Base-by-base conservation (phyloP, 805 yeast genomes). In the Candida ipomoeae region DNA sequence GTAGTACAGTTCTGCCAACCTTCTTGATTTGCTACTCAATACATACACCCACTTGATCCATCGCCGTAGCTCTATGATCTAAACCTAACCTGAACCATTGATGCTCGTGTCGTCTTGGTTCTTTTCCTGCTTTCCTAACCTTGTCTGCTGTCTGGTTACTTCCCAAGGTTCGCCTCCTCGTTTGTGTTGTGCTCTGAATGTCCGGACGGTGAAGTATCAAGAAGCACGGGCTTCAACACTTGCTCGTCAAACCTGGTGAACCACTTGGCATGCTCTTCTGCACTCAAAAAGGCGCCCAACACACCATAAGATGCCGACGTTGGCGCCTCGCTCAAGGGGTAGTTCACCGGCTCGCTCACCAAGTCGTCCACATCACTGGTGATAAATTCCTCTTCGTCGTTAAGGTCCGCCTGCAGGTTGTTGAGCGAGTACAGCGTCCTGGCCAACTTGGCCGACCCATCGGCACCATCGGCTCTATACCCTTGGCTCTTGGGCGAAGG, bases 161-260 rank as follows among this genome's bases (percentile, higher is more conserved):
- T 26, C 29, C 55, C 55, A 15, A 47, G 34, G 43, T 46, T 34
- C 6, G 51, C 40, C 38, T 52, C 55, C 31, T 52, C 55, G 29
- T 52, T 52, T 13, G 47, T 23, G 48, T 26, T 32, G 17, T 23
- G 32, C 13, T 39, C 44, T 5, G 31, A 48, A 29, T 31, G 15
- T 13, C 50, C 52, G 14, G 43, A 49, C 11, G 79, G 79, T 44
- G 71, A 46, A 52, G 72, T 74, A 59, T 92, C 98, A 51, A 91
- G 76, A 48, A 92, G 77, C 0, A 89, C 96, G 1, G 97, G 97
- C 66, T 91, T 91, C 60, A 94, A 75, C 20, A 94, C 94, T 63
- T 89, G 89, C 60, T 94, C 97, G 64, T 94, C 99, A 63, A 94
- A 89, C 59, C 82, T 85, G 18, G 89, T 85, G 66, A 94, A 94